phyloP scores from a whole-genome alignment of 805 yeast genomes.

The Starmerella sirachaensis region DNA sequence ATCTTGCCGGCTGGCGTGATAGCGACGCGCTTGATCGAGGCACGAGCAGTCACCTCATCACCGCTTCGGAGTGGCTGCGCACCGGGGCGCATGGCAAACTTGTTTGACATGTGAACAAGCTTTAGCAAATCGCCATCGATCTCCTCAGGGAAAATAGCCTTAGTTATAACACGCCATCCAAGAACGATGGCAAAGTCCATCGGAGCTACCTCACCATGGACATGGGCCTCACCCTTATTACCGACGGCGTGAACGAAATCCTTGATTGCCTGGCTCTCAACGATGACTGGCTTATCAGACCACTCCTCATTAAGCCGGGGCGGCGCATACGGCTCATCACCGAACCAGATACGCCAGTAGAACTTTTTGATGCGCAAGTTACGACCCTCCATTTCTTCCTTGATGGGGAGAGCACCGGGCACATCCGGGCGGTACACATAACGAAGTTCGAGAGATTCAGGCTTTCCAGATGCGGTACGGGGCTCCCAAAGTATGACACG shows the following conservation, averaged over 20 bases:
- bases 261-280: slow-evolving; percentile 65
- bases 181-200: slow-evolving; percentile 98
- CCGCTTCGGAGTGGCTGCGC: slow-evolving; percentile 81
- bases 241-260: slow-evolving; percentile 96
- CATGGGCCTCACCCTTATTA: slow-evolving; percentile 92
- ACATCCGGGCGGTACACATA: slow-evolving; percentile 70
- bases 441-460: slow-evolving; percentile 64
- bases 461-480: slow-evolving; percentile 66
- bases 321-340: slow-evolving; percentile 42
- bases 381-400: slow-evolving; percentile 81
- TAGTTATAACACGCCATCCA: slow-evolving; percentile 97
- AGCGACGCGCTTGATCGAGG: slow-evolving; percentile 75
- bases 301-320: slow-evolving; percentile 53
- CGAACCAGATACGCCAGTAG: slow-evolving; percentile 97
- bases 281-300: slow-evolving; percentile 49
- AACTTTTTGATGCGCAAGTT: slow-evolving; percentile 86
- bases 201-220: slow-evolving; percentile 73
- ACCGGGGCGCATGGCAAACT: slow-evolving; percentile 85
- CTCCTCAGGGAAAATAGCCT: slow-evolving; percentile 91
- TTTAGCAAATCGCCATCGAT: slow-evolving; percentile 94
- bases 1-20: slow-evolving; percentile 89
- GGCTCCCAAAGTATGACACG: slow-evolving; percentile 69
- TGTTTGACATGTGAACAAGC: slow-evolving; percentile 88
- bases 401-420: slow-evolving; percentile 84
- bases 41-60: slow-evolving; percentile 70